These are phyloP conservation scores for Candida chilensis DNA, from an alignment of 805 yeast species.

Conservation along the genomic window DNA sequence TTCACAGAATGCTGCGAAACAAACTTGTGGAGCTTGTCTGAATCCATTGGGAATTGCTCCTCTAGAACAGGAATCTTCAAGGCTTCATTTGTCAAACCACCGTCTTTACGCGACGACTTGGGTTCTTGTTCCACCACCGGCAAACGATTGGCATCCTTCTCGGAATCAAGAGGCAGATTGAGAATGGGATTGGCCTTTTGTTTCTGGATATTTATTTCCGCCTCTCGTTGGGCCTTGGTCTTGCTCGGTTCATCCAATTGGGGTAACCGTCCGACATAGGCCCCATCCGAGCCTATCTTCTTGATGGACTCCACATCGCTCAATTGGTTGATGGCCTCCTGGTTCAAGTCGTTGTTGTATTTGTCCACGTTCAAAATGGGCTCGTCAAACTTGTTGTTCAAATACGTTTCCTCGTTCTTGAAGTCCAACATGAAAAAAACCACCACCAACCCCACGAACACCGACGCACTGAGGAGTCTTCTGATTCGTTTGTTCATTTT, in stretches of 20 bases:
- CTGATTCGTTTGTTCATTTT: not conserved
- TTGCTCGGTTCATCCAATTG: not conserved
- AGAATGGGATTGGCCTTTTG: no score
- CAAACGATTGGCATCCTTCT: no score
- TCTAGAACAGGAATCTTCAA: no score
- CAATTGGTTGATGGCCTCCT: not conserved
- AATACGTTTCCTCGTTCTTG: conserved; percentile 1
- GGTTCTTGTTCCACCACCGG: no score
- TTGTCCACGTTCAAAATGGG: not conserved
- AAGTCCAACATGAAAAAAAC: conserved; percentile 1
- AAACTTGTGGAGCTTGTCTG: not conserved
- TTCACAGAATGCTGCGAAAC: not conserved
- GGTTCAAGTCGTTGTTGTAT: not conserved
- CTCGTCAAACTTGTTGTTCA: not conserved
- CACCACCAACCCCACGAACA: not conserved
- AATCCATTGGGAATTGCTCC: not conserved
- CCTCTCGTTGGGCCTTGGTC: not conserved
- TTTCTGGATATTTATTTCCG: no score
- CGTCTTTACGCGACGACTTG: no score
- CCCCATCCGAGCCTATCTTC: not conserved
- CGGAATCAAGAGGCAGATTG: no score
- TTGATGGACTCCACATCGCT: not conserved
- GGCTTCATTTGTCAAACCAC: no score
- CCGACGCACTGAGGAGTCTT: not conserved
- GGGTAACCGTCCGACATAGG: not conserved